Percentiles rank a stretch among this genome's conserved stretches.
Conservation (phyloP, 1,284 basidiomycete genomes). For the Coniferiporia sulphurascens region DNA sequence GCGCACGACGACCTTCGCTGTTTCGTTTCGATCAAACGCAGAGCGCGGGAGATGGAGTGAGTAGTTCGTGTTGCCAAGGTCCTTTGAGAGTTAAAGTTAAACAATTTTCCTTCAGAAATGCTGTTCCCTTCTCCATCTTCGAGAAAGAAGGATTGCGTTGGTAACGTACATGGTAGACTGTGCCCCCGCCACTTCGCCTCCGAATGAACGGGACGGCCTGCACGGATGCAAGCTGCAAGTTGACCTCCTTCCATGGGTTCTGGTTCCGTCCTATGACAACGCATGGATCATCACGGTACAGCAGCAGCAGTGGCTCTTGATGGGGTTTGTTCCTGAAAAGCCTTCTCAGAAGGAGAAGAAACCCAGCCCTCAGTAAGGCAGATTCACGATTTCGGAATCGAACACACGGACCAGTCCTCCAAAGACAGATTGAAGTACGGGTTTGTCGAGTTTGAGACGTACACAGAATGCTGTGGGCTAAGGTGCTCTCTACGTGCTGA, state of each 20-base stretch:
- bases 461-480: constrained; percentile 52
- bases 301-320: constrained; percentile 69
- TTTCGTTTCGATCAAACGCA: constrained; percentile 77
- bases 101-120: not conserved
- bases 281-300: constrained; percentile 89
- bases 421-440: constrained; percentile 93
- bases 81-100: constrained; percentile 44
- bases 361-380: not conserved
- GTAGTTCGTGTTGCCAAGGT: constrained; percentile 96
- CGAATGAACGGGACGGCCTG: constrained; percentile 77
- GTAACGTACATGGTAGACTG: constrained; percentile 87
- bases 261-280: constrained; percentile 96
- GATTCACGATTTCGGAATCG: not conserved
- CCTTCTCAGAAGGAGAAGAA: constrained; percentile 44
- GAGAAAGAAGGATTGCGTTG: no score
- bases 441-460: constrained; percentile 78
- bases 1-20: constrained; percentile 73
- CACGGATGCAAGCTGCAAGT: constrained; percentile 50
- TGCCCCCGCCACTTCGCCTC: constrained; percentile 91
- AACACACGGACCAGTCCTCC: constrained; percentile 78
- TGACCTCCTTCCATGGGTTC: constrained; percentile 98
- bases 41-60: constrained; percentile 86
- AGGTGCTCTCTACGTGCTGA: constrained; percentile 3
- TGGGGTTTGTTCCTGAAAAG: constrained; percentile 74
- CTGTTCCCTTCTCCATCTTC: not conserved